These are phyloP conservation scores for Citrus cavaleriei DNA, from an alignment of 345 rosid species.

Conservation along the genomic window DNA sequence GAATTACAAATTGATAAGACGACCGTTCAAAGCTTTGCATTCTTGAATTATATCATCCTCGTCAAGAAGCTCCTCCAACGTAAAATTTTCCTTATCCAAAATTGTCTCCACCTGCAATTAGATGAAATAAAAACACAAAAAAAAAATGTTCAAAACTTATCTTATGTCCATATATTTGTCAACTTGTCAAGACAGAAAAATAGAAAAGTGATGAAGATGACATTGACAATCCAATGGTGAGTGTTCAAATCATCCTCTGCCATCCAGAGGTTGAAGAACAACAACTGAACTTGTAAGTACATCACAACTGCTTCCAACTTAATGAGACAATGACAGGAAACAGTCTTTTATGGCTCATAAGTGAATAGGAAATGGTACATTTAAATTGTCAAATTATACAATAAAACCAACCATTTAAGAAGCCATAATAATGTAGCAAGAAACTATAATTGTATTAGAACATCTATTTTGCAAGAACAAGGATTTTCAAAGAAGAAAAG, in stretches of 20 bases:
- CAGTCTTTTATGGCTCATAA: background rate
- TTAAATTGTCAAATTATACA: background rate
- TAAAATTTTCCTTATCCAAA: slow-evolving; percentile 79
- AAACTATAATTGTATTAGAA: background rate
- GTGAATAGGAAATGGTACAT: background rate
- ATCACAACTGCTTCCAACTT: background rate
- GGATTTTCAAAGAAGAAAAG: background rate
- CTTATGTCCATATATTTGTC: background rate
- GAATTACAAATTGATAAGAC: slow-evolving; percentile 82
- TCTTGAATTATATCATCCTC: slow-evolving; percentile 98
- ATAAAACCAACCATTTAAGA: background rate
- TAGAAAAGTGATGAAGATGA: background rate
- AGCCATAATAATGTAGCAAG: background rate
- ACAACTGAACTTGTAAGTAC: background rate
- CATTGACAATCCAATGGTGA: background rate
- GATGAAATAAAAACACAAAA: background rate
- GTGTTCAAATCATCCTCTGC: background rate
- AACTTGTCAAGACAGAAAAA: background rate
- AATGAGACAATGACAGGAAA: background rate
- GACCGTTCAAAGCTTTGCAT: slow-evolving; percentile 87
- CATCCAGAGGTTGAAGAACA: background rate
- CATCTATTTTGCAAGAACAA: background rate
- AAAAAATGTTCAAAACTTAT: background rate
- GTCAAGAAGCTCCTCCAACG: slow-evolving; percentile 90
- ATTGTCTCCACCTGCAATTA: slow-evolving; percentile 78